These are phyloP conservation scores for Evernia prunastri DNA, from an alignment of 495 filamentous ascomycete species.

Conservation along the genomic window DNA sequence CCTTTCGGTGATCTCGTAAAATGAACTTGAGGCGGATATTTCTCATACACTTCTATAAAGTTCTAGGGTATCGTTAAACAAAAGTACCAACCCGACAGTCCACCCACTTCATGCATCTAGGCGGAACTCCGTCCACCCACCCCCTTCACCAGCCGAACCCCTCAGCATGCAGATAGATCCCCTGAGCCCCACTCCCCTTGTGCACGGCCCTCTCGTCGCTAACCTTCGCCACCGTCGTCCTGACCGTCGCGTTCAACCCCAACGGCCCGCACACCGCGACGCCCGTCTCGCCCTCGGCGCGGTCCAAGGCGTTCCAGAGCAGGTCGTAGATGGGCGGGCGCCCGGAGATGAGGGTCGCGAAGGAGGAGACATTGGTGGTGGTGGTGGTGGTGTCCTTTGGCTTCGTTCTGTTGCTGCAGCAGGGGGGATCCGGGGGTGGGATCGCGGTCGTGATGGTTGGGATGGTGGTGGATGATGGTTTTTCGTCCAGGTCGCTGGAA, in stretches of 20 bases:
- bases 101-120: not conserved
- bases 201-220: constrained; percentile 85
- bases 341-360: constrained; percentile 14
- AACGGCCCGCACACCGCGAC: constrained; percentile 77
- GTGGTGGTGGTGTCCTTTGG: not conserved
- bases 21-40: not conserved
- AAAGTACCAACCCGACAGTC: not conserved
- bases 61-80: not conserved
- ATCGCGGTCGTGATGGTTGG: not conserved
- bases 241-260: constrained; percentile 57
- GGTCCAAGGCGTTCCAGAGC: constrained; percentile 56
- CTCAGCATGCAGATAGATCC: constrained; percentile 51
- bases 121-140: not conserved
- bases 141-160: constrained; percentile 14
- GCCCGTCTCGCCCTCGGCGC: constrained; percentile 71
- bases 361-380: not conserved
- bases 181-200: constrained; percentile 85
- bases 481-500: not conserved
- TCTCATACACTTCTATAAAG: not conserved
- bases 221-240: constrained; percentile 59
- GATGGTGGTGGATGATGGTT: not conserved
- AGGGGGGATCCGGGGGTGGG: constrained; percentile 2
- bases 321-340: constrained; percentile 26
- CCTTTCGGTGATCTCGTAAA: not conserved
- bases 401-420: not conserved